Conservation (phyloP, 2,329 filamentous ascomycete genomes). For the Teratosphaeria gauchensis region DNA sequence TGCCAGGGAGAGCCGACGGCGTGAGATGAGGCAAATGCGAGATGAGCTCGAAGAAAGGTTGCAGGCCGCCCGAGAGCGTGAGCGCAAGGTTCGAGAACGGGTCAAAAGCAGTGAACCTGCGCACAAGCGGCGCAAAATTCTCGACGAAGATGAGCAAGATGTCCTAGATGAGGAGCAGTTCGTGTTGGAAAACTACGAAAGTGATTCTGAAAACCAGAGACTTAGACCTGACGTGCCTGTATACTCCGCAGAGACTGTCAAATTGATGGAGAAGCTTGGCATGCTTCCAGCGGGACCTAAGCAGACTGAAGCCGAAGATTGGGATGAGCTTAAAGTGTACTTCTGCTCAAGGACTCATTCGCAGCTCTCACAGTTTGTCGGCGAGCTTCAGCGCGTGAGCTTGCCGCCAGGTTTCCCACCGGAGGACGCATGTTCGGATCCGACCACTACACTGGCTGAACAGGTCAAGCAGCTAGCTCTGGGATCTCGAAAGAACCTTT, state of each 20-base stretch:
- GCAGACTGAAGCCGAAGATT: slow-evolving; percentile 36
- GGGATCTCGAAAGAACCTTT: slow-evolving; percentile 77
- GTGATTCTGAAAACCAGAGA: slow-evolving; percentile 42
- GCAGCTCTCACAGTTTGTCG: slow-evolving; percentile 78
- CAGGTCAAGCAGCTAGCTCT: slow-evolving; percentile 71
- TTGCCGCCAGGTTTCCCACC: slow-evolving; percentile 59
- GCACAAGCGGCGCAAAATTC: slow-evolving; percentile 36
- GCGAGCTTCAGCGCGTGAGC: slow-evolving; percentile 67
- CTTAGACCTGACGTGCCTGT: slow-evolving; percentile 10
- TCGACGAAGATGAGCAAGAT: slow-evolving; percentile 12
- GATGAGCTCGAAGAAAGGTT: slow-evolving; percentile 67
- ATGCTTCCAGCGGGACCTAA: slow-evolving; percentile 31
- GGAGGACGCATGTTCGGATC: slow-evolving; percentile 4
- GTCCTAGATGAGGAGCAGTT: slow-evolving; percentile 57
- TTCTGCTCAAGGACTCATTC: slow-evolving; percentile 92
- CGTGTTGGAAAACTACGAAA: slow-evolving; percentile 65
- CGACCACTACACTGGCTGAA: slow-evolving; percentile 37
- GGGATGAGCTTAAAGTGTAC: slow-evolving; percentile 71
- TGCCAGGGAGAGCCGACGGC: slow-evolving; percentile 57
- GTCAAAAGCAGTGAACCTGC: slow-evolving; percentile 36
- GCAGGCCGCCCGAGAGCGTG: slow-evolving; percentile 50
- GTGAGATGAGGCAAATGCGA: slow-evolving; percentile 56
- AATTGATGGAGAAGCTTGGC: slow-evolving; percentile 56
- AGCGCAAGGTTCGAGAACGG: slow-evolving; percentile 50
- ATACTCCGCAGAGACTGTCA: slow-evolving; percentile 62